A percentile compares a stretch with the other conserved stretches of the same genome.
Conservation (phyloP, 2,329 filamentous ascomycete species). For the Trichoderma koningii region DNA sequence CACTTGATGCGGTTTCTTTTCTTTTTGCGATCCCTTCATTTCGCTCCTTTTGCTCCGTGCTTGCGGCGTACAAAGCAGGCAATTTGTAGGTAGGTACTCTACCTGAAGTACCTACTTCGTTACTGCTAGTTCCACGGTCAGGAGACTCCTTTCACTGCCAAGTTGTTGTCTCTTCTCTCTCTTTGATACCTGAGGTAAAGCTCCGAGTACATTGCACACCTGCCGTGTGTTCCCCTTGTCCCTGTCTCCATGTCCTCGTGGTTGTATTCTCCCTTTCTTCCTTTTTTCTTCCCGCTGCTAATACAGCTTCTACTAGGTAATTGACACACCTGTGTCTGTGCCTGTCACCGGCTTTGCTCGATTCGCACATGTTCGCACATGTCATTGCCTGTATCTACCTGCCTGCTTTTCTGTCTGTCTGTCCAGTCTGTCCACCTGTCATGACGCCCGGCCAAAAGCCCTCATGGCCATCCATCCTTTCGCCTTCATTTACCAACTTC, state of each 20-base stretch:
- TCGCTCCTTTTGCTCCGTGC: background rate
- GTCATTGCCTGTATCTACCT: background rate
- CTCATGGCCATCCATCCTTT: background rate
- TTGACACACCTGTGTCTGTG: background rate
- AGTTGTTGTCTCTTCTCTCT: no score
- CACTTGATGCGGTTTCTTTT: background rate
- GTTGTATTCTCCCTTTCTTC: background rate
- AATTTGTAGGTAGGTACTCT: no score
- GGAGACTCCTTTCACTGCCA: no score
- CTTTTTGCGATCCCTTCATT: background rate
- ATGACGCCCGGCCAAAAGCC: slow-evolving; percentile 10
- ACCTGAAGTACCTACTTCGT: no score
- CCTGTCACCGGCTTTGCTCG: background rate
- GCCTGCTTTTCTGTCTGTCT: background rate
- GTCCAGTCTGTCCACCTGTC: background rate
- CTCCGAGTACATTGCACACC: no score
- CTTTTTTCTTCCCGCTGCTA: background rate
- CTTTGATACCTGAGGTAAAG: no score
- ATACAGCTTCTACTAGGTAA: no score
- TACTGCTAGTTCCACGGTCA: no score
- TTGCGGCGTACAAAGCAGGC: no score
- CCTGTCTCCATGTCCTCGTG: background rate
- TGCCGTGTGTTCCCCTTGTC: background rate
- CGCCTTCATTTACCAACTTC: slow-evolving; percentile 9
- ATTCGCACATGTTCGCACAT: background rate